Evolutionary conservation across 2,329 filamentous ascomycete genomes (phyloP).

Genomic region (Sarocladium brachiariae): DNA sequence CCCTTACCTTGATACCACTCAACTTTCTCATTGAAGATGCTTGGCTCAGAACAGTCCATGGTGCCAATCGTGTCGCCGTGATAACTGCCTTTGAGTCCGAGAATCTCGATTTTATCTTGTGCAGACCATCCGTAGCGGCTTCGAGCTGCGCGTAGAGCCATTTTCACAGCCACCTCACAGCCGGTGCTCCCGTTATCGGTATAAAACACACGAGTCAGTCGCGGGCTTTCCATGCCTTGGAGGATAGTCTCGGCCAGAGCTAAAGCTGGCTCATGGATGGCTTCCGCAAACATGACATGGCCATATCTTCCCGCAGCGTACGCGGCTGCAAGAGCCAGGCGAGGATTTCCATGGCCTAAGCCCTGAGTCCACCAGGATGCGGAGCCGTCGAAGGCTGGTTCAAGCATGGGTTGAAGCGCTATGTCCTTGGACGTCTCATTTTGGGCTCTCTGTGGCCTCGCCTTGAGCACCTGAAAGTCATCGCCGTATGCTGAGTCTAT

Average conservation of each 20-base stretch:
- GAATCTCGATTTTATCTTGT: slow-evolving; percentile 52
- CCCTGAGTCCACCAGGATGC: slow-evolving; percentile 92
- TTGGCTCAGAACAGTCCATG: slow-evolving; percentile 79
- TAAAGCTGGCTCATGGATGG: slow-evolving; percentile 72
- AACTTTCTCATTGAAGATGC: slow-evolving; percentile 71
- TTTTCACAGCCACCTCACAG: slow-evolving; percentile 78
- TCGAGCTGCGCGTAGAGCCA: slow-evolving; percentile 66
- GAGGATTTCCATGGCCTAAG: slow-evolving; percentile 70
- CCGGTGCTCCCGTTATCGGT: slow-evolving; percentile 81
- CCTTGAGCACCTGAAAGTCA: slow-evolving; percentile 52
- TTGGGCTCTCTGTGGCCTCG: slow-evolving; percentile 5
- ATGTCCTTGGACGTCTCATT: slow-evolving; percentile 36
- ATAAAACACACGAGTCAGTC: slow-evolving; percentile 68
- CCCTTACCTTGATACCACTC: slow-evolving; percentile 80
- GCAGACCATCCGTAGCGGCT: slow-evolving; percentile 60
- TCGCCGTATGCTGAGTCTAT: slow-evolving; percentile 79
- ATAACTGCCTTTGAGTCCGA: slow-evolving; percentile 75
- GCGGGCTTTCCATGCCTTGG: slow-evolving; percentile 50
- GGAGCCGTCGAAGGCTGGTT: slow-evolving; percentile 66
- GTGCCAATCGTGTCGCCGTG: slow-evolving; percentile 85
- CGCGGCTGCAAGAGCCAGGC: slow-evolving; percentile 65
- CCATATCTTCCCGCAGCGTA: slow-evolving; percentile 79
- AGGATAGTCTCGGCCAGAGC: slow-evolving; percentile 61
- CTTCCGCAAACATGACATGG: slow-evolving; percentile 80
- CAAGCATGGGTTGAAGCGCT: slow-evolving; percentile 28